Conservation (phyloP, 257 asterid genomes). For the Gardenia jasminoides region DNA sequence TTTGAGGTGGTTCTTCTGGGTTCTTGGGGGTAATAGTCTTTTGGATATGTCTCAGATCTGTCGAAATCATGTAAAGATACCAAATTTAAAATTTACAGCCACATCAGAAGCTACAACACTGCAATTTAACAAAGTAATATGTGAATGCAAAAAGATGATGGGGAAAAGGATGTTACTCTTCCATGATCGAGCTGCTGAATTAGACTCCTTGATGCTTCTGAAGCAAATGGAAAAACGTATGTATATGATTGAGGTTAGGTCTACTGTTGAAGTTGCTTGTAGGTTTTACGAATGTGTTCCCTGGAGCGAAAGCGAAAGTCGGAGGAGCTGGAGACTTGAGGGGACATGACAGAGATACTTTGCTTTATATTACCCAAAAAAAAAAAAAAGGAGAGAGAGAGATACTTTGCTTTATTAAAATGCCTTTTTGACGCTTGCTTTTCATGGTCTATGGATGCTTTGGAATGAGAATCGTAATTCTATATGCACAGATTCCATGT, state of each 20-base stretch:
- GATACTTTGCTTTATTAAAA: slow-evolving; percentile 8
- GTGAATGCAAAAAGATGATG: neutral
- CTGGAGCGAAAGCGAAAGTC: slow-evolving; percentile 14
- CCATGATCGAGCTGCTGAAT: slow-evolving; percentile 10
- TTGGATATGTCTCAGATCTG: slow-evolving; percentile 38
- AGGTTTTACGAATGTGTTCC: slow-evolving; percentile 14
- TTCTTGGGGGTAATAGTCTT: slow-evolving; percentile 21
- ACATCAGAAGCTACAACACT: neutral
- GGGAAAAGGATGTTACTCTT: slow-evolving; percentile 21
- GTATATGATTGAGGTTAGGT: neutral
- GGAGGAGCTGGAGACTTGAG: neutral
- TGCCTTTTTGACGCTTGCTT: neutral
- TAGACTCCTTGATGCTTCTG: neutral
- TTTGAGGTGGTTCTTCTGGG: slow-evolving; percentile 30
- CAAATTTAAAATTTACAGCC: neutral
- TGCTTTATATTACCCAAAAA: no score
- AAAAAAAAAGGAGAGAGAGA: no score
- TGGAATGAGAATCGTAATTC: no score
- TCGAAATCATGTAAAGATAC: neutral
- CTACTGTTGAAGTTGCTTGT: slow-evolving; percentile 16
- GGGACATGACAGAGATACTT: slow-evolving; percentile 8
- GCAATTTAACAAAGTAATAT: neutral
- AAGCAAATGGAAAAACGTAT: neutral
- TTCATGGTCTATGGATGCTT: no score
- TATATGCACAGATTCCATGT: no score